Conservation (phyloP, 2,329 filamentous ascomycete species). For the Epichloe gansuensis region DNA sequence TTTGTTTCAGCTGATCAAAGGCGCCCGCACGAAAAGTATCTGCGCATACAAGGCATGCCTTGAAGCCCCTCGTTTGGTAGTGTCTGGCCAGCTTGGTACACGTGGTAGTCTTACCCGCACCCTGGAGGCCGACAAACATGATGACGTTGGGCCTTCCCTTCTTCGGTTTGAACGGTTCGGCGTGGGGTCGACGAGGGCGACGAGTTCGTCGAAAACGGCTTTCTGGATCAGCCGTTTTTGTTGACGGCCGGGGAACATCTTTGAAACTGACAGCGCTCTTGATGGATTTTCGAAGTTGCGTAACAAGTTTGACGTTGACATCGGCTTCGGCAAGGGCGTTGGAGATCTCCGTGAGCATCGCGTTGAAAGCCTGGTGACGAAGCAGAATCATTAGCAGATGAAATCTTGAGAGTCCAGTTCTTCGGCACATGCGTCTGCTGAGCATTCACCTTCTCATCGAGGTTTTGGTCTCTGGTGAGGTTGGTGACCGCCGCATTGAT, state of each 20-base stretch:
- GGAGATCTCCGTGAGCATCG: conserved; percentile 97
- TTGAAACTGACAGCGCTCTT: conserved; percentile 87
- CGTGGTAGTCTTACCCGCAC: conserved; percentile 94
- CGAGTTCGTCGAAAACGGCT: conserved; percentile 91
- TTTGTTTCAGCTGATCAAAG: conserved; percentile 97
- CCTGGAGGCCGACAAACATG: conserved; percentile 98
- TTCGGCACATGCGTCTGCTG: neutral
- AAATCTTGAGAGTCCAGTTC: neutral
- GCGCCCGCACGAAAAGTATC: conserved; percentile 98
- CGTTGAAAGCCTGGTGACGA: conserved; percentile 66
- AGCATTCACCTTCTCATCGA: conserved; percentile 79
- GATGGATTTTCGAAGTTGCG: conserved; percentile 85
- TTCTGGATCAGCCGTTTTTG: conserved; percentile 97
- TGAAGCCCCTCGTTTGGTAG: conserved; percentile 89
- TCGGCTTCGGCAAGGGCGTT: conserved; percentile 91
- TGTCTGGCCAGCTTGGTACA: conserved; percentile 94
- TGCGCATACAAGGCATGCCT: conserved; percentile 85
- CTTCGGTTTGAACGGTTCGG: conserved; percentile 90
- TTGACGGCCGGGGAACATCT: conserved; percentile 80
- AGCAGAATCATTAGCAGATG: neutral
- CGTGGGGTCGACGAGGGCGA: conserved; percentile 88
- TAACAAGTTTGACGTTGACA: conserved; percentile 90
- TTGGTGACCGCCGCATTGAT: conserved; percentile 95
- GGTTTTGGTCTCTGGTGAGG: conserved; percentile 79
- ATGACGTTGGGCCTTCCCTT: conserved; percentile 95